Conservation (phyloP, 441 rosid genomes). For the Pelargonium myrrhifolium region DNA sequence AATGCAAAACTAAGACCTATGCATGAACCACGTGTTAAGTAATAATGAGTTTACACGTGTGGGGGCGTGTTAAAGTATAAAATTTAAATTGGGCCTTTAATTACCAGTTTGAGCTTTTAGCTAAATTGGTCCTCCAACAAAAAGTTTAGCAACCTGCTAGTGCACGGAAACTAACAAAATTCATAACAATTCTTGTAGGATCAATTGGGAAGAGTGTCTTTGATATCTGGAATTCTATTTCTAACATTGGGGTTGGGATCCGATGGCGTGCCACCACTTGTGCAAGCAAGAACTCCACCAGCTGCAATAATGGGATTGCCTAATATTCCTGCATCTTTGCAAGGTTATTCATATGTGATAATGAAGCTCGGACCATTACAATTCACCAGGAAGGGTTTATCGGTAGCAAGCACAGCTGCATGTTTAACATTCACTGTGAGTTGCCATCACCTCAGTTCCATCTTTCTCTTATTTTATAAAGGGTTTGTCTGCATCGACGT, state of each 20-base stretch:
- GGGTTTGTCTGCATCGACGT: background rate
- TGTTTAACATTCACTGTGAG: constrained; percentile 83
- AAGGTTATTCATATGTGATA: constrained; percentile 68
- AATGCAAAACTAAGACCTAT: too few relatives aligned
- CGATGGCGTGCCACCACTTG: constrained; percentile 73
- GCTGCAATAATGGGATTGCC: constrained; percentile 58
- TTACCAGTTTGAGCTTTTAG: too few relatives aligned
- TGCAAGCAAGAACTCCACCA: constrained; percentile 77
- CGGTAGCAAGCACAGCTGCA: constrained; percentile 91
- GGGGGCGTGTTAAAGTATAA: too few relatives aligned
- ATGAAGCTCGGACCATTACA: constrained; percentile 75
- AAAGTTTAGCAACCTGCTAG: background rate
- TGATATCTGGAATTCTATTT: constrained; percentile 74
- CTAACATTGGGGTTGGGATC: constrained; percentile 70
- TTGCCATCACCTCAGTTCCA: constrained; percentile 12
- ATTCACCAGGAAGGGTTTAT: constrained; percentile 82
- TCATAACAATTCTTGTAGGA: constrained; percentile 35
- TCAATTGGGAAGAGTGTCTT: constrained; percentile 83
- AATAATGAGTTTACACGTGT: too few relatives aligned
- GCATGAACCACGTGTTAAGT: too few relatives aligned
- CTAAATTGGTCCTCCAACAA: too few relatives aligned
- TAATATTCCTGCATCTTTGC: constrained; percentile 54
- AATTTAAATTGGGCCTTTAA: too few relatives aligned
- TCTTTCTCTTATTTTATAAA: background rate
- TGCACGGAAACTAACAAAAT: background rate